These are phyloP conservation scores for Lasiodiplodia gonubiensis DNA, from an alignment of 2,329 filamentous ascomycete genomes.

Conservation along the genomic window DNA sequence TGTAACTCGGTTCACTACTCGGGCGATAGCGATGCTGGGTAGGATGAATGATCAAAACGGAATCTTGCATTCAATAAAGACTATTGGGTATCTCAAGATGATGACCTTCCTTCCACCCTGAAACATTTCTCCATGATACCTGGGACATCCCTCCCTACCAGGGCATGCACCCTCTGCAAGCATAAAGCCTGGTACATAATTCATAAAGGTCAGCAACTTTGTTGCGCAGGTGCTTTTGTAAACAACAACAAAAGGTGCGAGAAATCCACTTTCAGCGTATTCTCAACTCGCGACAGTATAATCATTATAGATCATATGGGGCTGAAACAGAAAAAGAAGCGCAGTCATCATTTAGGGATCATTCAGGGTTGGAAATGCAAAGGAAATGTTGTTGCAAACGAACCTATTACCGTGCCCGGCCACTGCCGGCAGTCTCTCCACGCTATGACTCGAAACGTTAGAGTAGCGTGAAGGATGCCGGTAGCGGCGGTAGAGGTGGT, in stretches of 20 bases:
- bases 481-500: not conserved
- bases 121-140: no score
- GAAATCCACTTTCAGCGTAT: conserved; percentile 14
- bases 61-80: not conserved
- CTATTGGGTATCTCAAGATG: not conserved
- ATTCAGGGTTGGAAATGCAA: not conserved
- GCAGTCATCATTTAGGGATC: conserved; percentile 19
- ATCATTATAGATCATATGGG: conserved; percentile 22
- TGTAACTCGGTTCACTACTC: not conserved
- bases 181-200: no score
- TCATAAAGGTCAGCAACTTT: no score
- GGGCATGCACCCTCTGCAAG: no score
- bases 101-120: no score
- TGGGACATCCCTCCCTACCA: no score
- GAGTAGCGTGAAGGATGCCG: not conserved
- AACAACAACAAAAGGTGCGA: not conserved
- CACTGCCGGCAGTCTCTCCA: no score
- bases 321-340: conserved; percentile 24
- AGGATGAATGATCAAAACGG: not conserved
- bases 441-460: no score
- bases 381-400: no score
- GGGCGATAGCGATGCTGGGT: not conserved
- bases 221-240: no score
- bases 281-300: conserved; percentile 18
- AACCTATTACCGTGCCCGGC: no score